Percentiles rank a stretch among this genome's conserved stretches.
phyloP scores from a whole-genome alignment of 1,139 yeast species.

The Yamadazyma siamensis region DNA sequence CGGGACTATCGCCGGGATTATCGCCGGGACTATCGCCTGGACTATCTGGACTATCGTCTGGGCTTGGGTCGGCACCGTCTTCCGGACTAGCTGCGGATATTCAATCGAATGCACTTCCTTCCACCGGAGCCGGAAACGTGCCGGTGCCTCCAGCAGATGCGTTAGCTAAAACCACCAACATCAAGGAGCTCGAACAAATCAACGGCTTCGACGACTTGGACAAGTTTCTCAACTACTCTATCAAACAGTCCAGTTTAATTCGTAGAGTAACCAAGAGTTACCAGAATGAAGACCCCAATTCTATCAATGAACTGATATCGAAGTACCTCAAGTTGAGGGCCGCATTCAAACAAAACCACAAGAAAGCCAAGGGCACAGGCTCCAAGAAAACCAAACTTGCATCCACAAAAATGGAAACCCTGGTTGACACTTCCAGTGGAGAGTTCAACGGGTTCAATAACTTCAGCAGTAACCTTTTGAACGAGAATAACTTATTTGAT shows the following conservation, averaged over 20 bases:
- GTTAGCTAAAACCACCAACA: constrained; percentile 8
- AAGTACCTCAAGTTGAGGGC: constrained; percentile 24
- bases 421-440: neutral
- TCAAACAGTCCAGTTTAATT: constrained; percentile 37
- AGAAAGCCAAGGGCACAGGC: constrained; percentile 3
- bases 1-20: constrained; percentile 1
- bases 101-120: too few species aligned
- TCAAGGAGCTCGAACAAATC: constrained; percentile 37
- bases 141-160: constrained; percentile 1
- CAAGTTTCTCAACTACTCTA: constrained; percentile 38
- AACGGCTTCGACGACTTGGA: constrained; percentile 43
- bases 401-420: too few species aligned
- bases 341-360: constrained; percentile 4
- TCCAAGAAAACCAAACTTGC: constrained; percentile 4
- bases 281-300: constrained; percentile 10
- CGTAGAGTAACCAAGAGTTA: constrained; percentile 39
- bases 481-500: constrained; percentile 11
- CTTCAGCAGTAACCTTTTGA: constrained; percentile 6
- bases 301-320: constrained; percentile 33
- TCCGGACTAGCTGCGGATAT: too few species aligned
- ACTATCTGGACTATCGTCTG: too few species aligned
- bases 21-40: constrained; percentile 1
- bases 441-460: constrained; percentile 4
- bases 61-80: neutral
- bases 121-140: too few species aligned